Base-by-base conservation (phyloP, 768 basidiomycete species). In the Mycena haematopus region DNA sequence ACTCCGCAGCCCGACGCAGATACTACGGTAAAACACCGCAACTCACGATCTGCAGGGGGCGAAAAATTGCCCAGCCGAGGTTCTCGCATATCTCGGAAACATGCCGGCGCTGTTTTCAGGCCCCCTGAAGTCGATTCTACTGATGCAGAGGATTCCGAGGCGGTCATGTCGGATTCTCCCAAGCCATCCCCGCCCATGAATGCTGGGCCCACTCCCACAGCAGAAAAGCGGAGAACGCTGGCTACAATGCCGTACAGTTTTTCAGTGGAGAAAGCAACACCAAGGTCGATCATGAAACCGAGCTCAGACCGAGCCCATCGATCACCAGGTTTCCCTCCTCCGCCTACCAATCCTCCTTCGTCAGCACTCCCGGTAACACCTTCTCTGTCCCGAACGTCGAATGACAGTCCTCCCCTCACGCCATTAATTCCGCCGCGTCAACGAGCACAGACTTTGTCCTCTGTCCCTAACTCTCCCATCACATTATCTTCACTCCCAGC, bases 281-380 rank as follows among this genome's bases (percentile, higher is more conserved):
- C 64, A 14, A 76, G 73, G 61, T 75, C 72, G 63, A 79, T 76
- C 64, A 71, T 71, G 58, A 73, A 70, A 49, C 58, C 52, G 8
- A 69, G 70, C 45, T 66, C 66, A 50, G 73, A 65, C 56, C 73
- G 59, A 59, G 69, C 61, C 29, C 71, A 62, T 31, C 70, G 66
- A 42, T 75, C 77, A n/a, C 74, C 75, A 25, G 69, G 69, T 56
- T 73, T 58, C 29, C 74, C 50, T 55, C 71, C 49, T 46, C 75
- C 74, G n/a, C 79, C 81, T 0, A 72, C 77, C 17, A 76, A 77
- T 15, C 83, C 85, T n/a, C 74, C 84, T 25, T 83, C 84, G 6
- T 74, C 81, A 0, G 82, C 84, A 0, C 77, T 78, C 11, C 68
- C 70, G 8, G 61, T 69, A 7, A 60, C 73, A 5, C 60, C 75